These are phyloP conservation scores for Rhinocladiella mackenziei DNA, from an alignment of 2,329 filamentous ascomycete species.

Conservation along the genomic window DNA sequence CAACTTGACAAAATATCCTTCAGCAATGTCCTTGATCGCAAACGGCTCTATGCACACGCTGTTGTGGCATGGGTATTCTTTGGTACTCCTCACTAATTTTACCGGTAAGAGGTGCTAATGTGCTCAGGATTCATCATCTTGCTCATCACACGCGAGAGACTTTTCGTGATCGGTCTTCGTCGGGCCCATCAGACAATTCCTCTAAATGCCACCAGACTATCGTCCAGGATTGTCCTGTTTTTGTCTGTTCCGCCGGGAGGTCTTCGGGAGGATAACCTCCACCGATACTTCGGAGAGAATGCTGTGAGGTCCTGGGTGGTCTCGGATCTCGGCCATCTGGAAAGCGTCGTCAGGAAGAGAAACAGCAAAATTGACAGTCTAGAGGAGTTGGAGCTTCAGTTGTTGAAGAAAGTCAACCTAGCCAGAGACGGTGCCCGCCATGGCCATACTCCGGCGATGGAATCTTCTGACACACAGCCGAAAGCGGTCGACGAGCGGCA, in stretches of 20 bases:
- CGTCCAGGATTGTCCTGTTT: constrained; percentile 83
- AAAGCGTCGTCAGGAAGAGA: constrained; percentile 74
- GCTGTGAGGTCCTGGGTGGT: constrained; percentile 78
- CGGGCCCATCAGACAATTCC: constrained; percentile 88
- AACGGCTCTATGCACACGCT: constrained; percentile 73
- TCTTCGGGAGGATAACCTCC: constrained; percentile 67
- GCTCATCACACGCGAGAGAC: constrained; percentile 77
- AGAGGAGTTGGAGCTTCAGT: constrained; percentile 81
- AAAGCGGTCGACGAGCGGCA: background rate
- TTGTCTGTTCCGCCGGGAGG: constrained; percentile 76
- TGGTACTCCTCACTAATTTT: constrained; percentile 42
- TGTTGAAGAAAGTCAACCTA: constrained; percentile 70
- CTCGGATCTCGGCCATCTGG: constrained; percentile 70
- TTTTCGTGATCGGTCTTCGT: constrained; percentile 85
- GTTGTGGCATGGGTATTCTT: constrained; percentile 76
- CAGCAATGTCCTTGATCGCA: constrained; percentile 63
- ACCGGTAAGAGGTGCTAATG: background rate
- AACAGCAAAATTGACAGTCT: constrained; percentile 73
- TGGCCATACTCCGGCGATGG: background rate
- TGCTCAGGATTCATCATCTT: constrained; percentile 70
- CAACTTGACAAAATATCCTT: constrained; percentile 80
- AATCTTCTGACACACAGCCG: background rate
- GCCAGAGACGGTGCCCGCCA: constrained; percentile 4
- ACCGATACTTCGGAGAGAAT: constrained; percentile 71
- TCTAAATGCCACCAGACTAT: constrained; percentile 75